Conservation (phyloP, 2,329 filamentous ascomycete species). For the Huntiella abstrusa region DNA sequence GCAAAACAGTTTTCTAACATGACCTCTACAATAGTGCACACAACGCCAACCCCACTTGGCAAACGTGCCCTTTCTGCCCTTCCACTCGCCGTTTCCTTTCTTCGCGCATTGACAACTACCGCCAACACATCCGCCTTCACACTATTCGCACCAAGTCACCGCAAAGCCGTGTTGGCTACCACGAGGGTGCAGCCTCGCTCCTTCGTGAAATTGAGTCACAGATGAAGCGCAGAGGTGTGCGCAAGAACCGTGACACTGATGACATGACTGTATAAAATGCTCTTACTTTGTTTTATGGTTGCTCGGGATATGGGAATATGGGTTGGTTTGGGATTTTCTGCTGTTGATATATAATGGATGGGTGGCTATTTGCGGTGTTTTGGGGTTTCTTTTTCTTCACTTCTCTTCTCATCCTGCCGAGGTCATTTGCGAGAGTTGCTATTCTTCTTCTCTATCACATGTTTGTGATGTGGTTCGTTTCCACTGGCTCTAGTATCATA, state of each 20-base stretch:
- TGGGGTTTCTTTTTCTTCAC: not conserved
- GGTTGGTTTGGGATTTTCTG: not conserved
- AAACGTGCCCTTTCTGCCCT: slow-evolving; percentile 11
- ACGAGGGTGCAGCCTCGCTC: slow-evolving; percentile 14
- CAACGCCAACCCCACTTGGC: slow-evolving; percentile 7
- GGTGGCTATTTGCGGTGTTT: not conserved
- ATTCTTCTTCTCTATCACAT: slow-evolving; percentile 5
- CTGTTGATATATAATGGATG: not conserved
- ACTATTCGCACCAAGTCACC: slow-evolving; percentile 14
- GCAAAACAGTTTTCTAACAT: not conserved
- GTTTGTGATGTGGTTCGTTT: not conserved
- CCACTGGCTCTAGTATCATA: not conserved
- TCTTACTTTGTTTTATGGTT: not conserved
- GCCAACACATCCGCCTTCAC: slow-evolving; percentile 22
- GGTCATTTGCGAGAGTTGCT: not conserved
- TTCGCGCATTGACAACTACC: slow-evolving; percentile 21
- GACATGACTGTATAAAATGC: not conserved
- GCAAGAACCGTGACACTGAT: slow-evolving; percentile 9
- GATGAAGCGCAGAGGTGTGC: slow-evolving; percentile 11
- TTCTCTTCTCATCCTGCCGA: slow-evolving; percentile 4
- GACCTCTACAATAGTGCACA: slow-evolving; percentile 9
- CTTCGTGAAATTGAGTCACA: slow-evolving; percentile 13
- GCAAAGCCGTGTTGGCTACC: slow-evolving; percentile 18
- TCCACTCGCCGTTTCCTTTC: slow-evolving; percentile 9
- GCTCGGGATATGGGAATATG: not conserved